phyloP scores from a whole-genome alignment of 495 filamentous ascomycete species.

The Polyplosphaeria fusca region DNA sequence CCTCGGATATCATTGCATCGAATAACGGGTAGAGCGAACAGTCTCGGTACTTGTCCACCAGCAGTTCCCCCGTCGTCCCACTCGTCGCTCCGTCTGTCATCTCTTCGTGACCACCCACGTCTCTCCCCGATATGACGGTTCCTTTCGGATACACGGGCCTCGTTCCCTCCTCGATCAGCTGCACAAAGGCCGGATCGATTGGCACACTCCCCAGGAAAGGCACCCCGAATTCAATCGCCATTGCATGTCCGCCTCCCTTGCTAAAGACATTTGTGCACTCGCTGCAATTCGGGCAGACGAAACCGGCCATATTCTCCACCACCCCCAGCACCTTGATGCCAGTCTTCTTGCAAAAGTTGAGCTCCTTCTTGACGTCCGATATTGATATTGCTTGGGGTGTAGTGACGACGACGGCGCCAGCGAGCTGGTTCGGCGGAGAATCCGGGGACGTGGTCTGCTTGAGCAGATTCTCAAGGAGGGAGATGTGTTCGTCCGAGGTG shows the following conservation, averaged over 20 bases:
- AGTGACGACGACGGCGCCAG: constrained; percentile 89
- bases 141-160: constrained; percentile 44
- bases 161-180: constrained; percentile 61
- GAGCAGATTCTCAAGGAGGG: constrained; percentile 80
- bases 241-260: constrained; percentile 81
- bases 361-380: constrained; percentile 89
- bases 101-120: constrained; percentile 44
- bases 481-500: constrained; percentile 96
- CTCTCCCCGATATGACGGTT: constrained; percentile 49
- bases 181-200: constrained; percentile 73
- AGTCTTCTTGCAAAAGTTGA: constrained; percentile 92
- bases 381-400: constrained; percentile 94
- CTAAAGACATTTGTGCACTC: constrained; percentile 91
- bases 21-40: constrained; percentile 77
- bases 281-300: constrained; percentile 91
- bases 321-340: constrained; percentile 80
- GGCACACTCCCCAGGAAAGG: constrained; percentile 83
- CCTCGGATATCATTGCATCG: constrained; percentile 58
- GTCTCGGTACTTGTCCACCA: constrained; percentile 75
- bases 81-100: constrained; percentile 18
- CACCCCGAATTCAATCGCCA: constrained; percentile 83
- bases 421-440: constrained; percentile 48
- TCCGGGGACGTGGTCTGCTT: constrained; percentile 42
- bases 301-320: constrained; percentile 96
- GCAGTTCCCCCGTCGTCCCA: constrained; percentile 33